Base-by-base conservation (phyloP, 805 yeast genomes). In the Metschnikowia orientalis region DNA sequence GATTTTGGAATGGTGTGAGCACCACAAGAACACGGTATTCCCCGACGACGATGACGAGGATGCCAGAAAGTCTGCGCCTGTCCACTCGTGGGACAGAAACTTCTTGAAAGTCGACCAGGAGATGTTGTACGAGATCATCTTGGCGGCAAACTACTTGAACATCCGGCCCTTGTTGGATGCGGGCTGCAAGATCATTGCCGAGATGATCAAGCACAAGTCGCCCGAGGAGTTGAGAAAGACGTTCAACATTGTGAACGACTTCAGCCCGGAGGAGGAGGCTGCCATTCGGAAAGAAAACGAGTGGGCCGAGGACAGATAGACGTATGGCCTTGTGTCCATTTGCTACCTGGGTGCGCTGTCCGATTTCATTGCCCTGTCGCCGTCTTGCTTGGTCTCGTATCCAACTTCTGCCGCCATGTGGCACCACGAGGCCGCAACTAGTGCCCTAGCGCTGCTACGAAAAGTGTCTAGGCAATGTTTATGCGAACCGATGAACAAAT, bases 1-100 rank as follows among this genome's bases (percentile, higher is more conserved):
- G 55, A 90, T 90, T n/a, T 69, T 90, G 34, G 95, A 90, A 56
- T 90, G 96, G 94, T 88, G 96, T 51, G 94, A 85, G 53, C 92
- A 90, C 57, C 96, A 90, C 67, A 83, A 81, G 57, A 88, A 85
- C 54, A 74, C 83, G 7, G 69, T 68, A 12, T 80, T 80, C 59
- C 84, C 85, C 12, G 87, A 79, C 42, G 78, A 73, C 30, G 89
- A 81, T 34, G 95, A 86, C 43, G 89, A 82, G 34, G 95, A 86
- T 47, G 75, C 85, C 15, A 78, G 83, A 56, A 85, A 84, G 54
- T 73, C 90, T n/a, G 87, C 88, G 2, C 96, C 95, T 3, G 87
- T 90, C 32, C 90, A 83, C 41, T 88, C 88, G 28, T 90, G 97
- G 97, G 97, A 90, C 62, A 84, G 85, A 58, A 86, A 84, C 58